Evolutionary conservation across 1,284 basidiomycete genomes (phyloP).

Genomic region (Hymenochaete sp.): DNA sequence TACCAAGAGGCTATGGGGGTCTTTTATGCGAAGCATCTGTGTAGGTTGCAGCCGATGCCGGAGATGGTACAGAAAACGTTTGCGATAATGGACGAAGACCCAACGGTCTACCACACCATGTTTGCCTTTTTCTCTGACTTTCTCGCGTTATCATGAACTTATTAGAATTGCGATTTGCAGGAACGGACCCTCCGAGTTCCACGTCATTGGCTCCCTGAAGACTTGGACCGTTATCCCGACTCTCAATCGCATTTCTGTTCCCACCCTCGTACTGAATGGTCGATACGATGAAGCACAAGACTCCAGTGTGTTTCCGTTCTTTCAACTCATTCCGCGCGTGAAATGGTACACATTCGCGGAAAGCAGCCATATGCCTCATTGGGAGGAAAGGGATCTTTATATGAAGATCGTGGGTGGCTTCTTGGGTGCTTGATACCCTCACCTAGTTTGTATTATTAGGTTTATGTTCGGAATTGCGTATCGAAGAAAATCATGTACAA

Average conservation of each 20-base stretch:
- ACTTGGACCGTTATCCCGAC: conserved; percentile 39
- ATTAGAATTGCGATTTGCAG: no score
- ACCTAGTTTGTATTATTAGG: no score
- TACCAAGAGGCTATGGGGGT: conserved; percentile 36
- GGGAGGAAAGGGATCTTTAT: conserved; percentile 39
- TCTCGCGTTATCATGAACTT: no score
- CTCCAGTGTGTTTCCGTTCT: conserved; percentile 35
- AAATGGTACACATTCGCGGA: conserved; percentile 42
- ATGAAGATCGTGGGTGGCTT: conserved; percentile 34
- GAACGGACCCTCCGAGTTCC: conserved; percentile 45
- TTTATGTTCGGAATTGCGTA: no score
- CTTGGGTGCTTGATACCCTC: no score
- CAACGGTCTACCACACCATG: conserved; percentile 44
- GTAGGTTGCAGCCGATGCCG: conserved; percentile 39
- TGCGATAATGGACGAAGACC: conserved; percentile 31
- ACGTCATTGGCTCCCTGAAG: conserved; percentile 39
- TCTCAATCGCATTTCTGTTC: conserved; percentile 35
- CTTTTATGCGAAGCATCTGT: conserved; percentile 39
- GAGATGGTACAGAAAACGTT: conserved; percentile 24
- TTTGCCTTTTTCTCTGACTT: conserved; percentile 19
- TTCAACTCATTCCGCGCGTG: conserved; percentile 34
- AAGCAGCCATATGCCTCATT: conserved; percentile 37
- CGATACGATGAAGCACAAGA: conserved; percentile 44
- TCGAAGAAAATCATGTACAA: no score
- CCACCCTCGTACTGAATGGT: conserved; percentile 46